Evolutionary conservation across 805 yeast genomes (phyloP), one percentile per base, ranked within the genome.

Genomic region (Spathaspora arborariae): DNA sequence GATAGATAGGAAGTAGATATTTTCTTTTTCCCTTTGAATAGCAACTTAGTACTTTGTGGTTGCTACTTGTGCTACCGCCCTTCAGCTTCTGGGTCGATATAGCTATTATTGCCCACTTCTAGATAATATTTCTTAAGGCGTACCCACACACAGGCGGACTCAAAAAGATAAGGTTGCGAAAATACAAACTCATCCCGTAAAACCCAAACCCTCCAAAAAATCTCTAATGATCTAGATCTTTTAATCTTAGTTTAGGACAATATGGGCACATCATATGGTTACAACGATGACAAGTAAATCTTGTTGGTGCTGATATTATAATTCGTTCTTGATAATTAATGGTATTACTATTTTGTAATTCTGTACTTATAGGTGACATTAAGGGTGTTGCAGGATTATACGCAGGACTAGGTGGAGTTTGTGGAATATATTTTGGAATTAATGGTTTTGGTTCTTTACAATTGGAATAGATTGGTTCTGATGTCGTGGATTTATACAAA

Each of bases 261-360:
- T 69, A 68, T 1, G 74, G 74, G 42, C 74, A 69, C 74, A 69
- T 69, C 73, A 69, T 67, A 49, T 69, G 74, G 44, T 58, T 51
- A 46, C 74, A 69, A 3, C 74, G 55, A 43, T 62, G 67, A 42
- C 74, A 69, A 19, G 60, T 63, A 50, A 64, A 69, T 26, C 74
- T 49, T 5, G 66, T 62, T 1, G 74, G 72, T 0, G 59, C 54
- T 27, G 60, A 52, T 16, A 65, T 47, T 30, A 64, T 46, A 10
- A 64, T 52, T n/a, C 58, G 50, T 10, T 49, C 48, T 16, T 42
- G 40, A 20, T 44, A 39, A 20, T 39, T 20, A 38, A 15, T 7
- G 4, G 21, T 18, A 33, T 20, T 33, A 13, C 18, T 13, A 41
- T 34, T 27, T 21, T 26, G 22, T 21, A 43, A 20, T 16, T 35